Conservation (phyloP, 768 basidiomycete genomes). For the Mrakia gelida region DNA sequence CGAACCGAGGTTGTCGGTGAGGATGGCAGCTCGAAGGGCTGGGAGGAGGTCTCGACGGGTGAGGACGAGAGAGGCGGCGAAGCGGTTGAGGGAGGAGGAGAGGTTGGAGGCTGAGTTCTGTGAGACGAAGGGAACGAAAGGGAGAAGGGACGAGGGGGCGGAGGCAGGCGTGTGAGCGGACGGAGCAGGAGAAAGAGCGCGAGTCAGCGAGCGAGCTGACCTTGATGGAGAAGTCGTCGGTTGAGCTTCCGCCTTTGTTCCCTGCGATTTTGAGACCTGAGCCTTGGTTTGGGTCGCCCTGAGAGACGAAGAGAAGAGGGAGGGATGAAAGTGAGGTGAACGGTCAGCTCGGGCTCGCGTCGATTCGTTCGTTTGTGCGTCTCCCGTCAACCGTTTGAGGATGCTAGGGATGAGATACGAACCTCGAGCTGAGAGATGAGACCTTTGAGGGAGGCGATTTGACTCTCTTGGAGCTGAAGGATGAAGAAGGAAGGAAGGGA, state of each 20-base stretch:
- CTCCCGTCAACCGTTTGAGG: neutral
- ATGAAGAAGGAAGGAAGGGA: constrained; percentile 37
- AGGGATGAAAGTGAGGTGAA: neutral
- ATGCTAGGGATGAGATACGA: neutral
- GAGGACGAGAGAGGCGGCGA: constrained; percentile 72
- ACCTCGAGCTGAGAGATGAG: constrained; percentile 67
- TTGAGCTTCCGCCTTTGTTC: constrained; percentile 56
- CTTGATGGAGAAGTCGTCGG: constrained; percentile 86
- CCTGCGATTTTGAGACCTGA: constrained; percentile 34
- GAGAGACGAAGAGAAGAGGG: neutral
- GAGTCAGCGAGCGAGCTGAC: constrained; percentile 47
- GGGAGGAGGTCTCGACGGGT: constrained; percentile 55
- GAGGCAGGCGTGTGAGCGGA: neutral
- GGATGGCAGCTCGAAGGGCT: constrained; percentile 56
- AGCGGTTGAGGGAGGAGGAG: constrained; percentile 78
- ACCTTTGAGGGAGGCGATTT: constrained; percentile 66
- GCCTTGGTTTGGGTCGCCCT: constrained; percentile 39
- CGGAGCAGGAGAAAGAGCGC: constrained; percentile 14
- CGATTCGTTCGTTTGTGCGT: neutral
- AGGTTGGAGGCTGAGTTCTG: constrained; percentile 80
- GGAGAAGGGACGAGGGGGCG: neutral
- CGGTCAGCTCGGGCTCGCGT: neutral
- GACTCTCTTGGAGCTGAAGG: constrained; percentile 70
- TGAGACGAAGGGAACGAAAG: neutral
- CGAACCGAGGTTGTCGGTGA: constrained; percentile 58